A percentile compares a stretch with the other conserved stretches of the same genome.
These are phyloP conservation scores for Tritrichomonas foetus DNA, from an alignment of 208 protist genomes.

Conservation along the genomic window DNA sequence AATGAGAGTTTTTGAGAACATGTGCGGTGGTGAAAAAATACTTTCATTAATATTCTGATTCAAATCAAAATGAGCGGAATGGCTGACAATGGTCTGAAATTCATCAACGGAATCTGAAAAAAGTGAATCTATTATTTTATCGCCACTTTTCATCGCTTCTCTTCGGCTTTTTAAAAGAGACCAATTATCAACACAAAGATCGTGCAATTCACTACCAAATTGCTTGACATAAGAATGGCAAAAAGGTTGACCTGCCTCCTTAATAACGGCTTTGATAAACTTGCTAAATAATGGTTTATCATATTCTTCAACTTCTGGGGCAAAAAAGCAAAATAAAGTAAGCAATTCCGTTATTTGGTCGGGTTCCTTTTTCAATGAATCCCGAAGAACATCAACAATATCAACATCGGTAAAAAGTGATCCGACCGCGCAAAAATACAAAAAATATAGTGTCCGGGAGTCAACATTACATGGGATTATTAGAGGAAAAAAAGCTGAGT, in stretches of 20 bases:
- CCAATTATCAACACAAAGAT: neutral
- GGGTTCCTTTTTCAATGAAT: neutral
- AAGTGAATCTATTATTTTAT: neutral
- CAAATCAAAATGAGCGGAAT: neutral
- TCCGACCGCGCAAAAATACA: neutral
- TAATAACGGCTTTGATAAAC: neutral
- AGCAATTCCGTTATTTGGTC: neutral
- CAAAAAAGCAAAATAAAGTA: neutral
- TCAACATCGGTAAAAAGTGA: neutral
- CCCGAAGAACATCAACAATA: neutral
- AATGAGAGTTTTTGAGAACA: neutral
- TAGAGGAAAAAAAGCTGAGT: neutral
- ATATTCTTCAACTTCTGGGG: neutral
- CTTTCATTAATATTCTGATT: neutral
- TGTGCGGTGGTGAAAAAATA: slow-evolving; percentile 1
- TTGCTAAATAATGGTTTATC: neutral
- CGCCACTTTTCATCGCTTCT: neutral
- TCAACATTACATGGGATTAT: neutral
- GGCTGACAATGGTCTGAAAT: neutral
- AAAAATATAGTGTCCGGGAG: neutral
- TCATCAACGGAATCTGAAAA: neutral
- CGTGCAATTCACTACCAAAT: neutral
- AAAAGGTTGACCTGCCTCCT: neutral
- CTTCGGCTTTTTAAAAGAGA: neutral
- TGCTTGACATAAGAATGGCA: neutral